Evolutionary conservation across 1,284 basidiomycete genomes (phyloP).

Genomic region (Pseudozyma hubeiensis): DNA sequence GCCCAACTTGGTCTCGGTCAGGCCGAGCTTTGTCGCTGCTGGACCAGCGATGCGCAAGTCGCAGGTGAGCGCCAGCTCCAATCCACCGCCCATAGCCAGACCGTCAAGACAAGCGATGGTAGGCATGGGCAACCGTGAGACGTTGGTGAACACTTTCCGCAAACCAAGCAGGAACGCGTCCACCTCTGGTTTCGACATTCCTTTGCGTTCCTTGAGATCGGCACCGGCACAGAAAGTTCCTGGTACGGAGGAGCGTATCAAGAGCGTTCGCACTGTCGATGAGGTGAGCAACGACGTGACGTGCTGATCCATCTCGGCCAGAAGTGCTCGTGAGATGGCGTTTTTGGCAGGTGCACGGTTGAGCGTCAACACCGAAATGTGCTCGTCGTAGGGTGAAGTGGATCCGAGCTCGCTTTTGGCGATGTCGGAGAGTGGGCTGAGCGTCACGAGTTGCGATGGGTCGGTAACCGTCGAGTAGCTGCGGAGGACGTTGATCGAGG

Average conservation of each 20-base stretch:
- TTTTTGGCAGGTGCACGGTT: conserved; percentile 88
- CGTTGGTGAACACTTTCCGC: conserved; percentile 77
- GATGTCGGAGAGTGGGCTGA: conserved; percentile 24
- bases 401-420: conserved; percentile 25
- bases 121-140: conserved; percentile 85
- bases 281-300: conserved; percentile 71
- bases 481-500: conserved; percentile 12
- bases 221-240: conserved; percentile 81
- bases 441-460: conserved; percentile 30
- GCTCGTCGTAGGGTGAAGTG: conserved; percentile 30
- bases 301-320: conserved; percentile 78
- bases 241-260: conserved; percentile 46
- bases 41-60: conserved; percentile 83
- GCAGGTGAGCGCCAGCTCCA: conserved; percentile 86
- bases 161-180: conserved; percentile 82
- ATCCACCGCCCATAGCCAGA: conserved; percentile 88
- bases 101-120: conserved; percentile 93
- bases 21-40: conserved; percentile 79
- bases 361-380: conserved; percentile 72
- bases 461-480: conserved; percentile 33
- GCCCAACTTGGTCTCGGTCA: conserved; percentile 85
- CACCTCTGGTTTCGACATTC: conserved; percentile 76
- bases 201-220: conserved; percentile 84
- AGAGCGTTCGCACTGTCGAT: conserved; percentile 37
- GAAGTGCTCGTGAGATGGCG: conserved; percentile 82